These are phyloP conservation scores for Byssoonygena ceratinophila DNA, from an alignment of 2,329 filamentous ascomycete genomes.

Conservation along the genomic window DNA sequence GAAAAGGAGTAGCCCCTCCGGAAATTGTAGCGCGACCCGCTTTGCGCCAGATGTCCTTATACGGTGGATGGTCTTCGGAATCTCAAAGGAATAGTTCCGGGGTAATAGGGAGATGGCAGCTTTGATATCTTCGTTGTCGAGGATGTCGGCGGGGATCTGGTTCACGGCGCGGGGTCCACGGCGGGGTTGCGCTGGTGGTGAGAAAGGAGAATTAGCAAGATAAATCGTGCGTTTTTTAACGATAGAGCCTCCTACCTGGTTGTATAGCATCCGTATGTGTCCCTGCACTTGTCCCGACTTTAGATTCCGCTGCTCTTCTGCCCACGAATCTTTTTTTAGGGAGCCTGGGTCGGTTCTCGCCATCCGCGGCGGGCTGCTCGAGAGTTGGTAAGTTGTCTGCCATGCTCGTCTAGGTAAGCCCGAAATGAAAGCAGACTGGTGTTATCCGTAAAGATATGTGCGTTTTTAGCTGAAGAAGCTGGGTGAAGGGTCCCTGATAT, in stretches of 20 bases:
- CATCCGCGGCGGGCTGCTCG: neutral
- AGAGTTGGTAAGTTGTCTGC: neutral
- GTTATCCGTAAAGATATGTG: too few species aligned
- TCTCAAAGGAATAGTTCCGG: conserved; percentile 96
- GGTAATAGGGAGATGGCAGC: conserved; percentile 78
- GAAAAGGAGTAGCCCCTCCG: conserved; percentile 87
- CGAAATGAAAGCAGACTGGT: neutral
- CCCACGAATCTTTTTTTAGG: conserved; percentile 92
- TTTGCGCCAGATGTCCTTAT: conserved; percentile 70
- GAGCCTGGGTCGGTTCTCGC: conserved; percentile 42
- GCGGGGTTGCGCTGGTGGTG: conserved; percentile 49
- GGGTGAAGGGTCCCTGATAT: too few species aligned
- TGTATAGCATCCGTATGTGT: conserved; percentile 36
- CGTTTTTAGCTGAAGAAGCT: too few species aligned
- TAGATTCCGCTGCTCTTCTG: conserved; percentile 59
- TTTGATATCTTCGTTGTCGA: conserved; percentile 75
- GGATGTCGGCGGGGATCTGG: conserved; percentile 76
- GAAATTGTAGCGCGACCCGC: conserved; percentile 89
- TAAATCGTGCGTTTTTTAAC: conserved; percentile 13
- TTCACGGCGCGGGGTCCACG: conserved; percentile 73
- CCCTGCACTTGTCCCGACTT: conserved; percentile 45
- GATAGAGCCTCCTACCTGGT: conserved; percentile 23
- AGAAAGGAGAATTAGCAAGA: neutral
- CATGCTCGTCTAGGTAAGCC: neutral
- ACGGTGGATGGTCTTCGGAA: conserved; percentile 94